Conservation (phyloP, 2,329 filamentous ascomycete genomes). For the Fusarium anthophilum region DNA sequence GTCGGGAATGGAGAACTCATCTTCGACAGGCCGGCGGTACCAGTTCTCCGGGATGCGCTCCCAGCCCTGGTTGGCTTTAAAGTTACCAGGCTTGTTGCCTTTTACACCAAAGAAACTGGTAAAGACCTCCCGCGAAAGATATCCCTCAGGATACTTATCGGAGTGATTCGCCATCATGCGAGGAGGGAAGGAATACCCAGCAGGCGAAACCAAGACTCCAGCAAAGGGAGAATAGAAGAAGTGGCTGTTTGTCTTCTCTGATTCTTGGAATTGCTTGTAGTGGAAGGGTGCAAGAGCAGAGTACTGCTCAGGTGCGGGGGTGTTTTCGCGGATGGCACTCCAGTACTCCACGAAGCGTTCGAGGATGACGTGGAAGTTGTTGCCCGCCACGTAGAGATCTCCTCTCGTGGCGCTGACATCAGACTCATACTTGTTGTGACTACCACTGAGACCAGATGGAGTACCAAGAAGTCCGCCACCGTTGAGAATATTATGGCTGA, state of each 20-base stretch:
- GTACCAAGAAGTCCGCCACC: conserved; percentile 41
- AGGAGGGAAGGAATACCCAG: neutral
- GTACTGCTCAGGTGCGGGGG: conserved; percentile 11
- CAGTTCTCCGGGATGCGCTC: conserved; percentile 8
- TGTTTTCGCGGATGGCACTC: conserved; percentile 11
- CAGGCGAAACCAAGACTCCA: neutral
- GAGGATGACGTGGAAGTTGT: conserved; percentile 60
- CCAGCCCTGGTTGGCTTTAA: conserved; percentile 14
- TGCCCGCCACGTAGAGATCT: conserved; percentile 61
- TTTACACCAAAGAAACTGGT: conserved; percentile 6
- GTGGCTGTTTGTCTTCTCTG: neutral
- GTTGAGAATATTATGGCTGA: conserved; percentile 53
- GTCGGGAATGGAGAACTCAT: neutral
- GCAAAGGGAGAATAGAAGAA: neutral
- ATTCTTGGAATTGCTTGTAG: conserved; percentile 53
- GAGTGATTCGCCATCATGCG: conserved; percentile 20
- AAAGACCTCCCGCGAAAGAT: neutral
- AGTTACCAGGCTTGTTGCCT: conserved; percentile 2
- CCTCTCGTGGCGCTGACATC: conserved; percentile 60
- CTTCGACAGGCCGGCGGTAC: neutral
- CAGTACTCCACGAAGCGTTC: conserved; percentile 51
- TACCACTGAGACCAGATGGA: conserved; percentile 50
- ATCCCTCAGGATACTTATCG: neutral
- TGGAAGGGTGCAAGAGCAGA: conserved; percentile 34
- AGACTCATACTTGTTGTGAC: conserved; percentile 65